Base-by-base conservation (phyloP, 2,329 filamentous ascomycete species). In the Xylariales sp. region DNA sequence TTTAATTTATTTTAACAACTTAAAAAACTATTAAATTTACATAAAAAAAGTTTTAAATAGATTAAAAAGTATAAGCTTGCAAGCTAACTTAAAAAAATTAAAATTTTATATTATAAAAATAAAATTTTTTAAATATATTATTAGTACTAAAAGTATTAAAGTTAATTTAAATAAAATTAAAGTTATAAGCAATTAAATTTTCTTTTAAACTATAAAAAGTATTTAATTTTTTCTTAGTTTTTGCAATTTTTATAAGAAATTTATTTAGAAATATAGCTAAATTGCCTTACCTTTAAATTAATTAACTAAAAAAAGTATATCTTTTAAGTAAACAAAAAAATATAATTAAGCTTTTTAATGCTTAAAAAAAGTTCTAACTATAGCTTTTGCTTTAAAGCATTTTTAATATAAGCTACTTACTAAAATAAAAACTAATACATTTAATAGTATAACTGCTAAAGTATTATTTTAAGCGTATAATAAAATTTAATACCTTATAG, bases 231-330 rank as follows among this genome's bases (percentile, higher is more conserved):
- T 50, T 50, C 32, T 50, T 30, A 32, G 12, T 1, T 50, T 50
- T 50, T 50, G 16, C 32, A 50, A 50, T 16, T 50, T 50, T 32
- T 50, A 50, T 32, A 14, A 3, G 3, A 50, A 54, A 39, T 54
- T 54, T 54, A 8, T 54, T 34, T 39, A 54, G 1, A 18, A 54
- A 39, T 54, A 54, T 54, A 54, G n/a, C 2, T 18, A 54, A 18
- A 36, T 36, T 5, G 12, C 9, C 23, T 10, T 39, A 18, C 9
- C 39, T 18, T 39, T 54, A 39, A 54, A 23, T 12, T 39, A 23
- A 28, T 23, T 43, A 23, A 48, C 9, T 7, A 48, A 48, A 41
- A 43, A 55, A 55, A 12, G 43, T 7, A 48, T 18, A 3, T 9
- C 23, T 8, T 48, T 48, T 48, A 48, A 48, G 23, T 48, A 48